Base-by-base conservation (phyloP, 1,139 yeast species). In the Candida albicans region DNA sequence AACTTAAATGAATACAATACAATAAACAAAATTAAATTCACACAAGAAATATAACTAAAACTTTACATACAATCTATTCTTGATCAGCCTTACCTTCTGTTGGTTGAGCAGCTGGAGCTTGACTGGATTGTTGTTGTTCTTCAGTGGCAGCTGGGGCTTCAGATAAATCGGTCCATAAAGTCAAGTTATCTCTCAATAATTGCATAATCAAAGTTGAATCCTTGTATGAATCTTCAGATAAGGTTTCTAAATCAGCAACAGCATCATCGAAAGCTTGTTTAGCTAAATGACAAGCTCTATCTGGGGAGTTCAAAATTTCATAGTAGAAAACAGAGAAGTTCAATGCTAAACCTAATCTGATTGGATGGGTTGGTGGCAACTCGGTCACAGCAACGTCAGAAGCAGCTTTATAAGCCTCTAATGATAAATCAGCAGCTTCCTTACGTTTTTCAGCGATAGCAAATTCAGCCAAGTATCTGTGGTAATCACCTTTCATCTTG, bases 401-500 rank as follows among this genome's bases (percentile, higher is more conserved):
- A 43, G 99, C 99, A 53, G 95, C 70, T 73, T 88, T 87, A 79
- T 93, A 93, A 54, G 97, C 95, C 68, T 89, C 96, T 65, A 90
- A 82, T 38, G 98, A 91, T 57, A 86, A 79, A 61, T 87, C 93
- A 44, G 98, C 95, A 52, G 96, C 95, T 54, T 80, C 90, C 68
- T 89, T 88, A 67, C 97, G 87, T 75, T 87, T 87, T 58, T 89
- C 96, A 55, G 89, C 82, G 56, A 82, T 78, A 52, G 97, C 95
- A 64, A 93, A 93, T 75, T 93, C 99, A 52, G 98, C 98, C 73
- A 93, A 81, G 73, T 93, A 93, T 76, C 99, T 96, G 79, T 91
- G 96, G 80, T 93, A 93, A 71, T 93, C 99, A 76, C 98, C 99
- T 80, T 93, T 91, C 98, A 93, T 93, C 83, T 93, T 93, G 77